Evolutionary conservation across 345 rosid genomes (phyloP), one percentile per base, ranked within the genome.

Genomic region (Populus pruinosa): DNA sequence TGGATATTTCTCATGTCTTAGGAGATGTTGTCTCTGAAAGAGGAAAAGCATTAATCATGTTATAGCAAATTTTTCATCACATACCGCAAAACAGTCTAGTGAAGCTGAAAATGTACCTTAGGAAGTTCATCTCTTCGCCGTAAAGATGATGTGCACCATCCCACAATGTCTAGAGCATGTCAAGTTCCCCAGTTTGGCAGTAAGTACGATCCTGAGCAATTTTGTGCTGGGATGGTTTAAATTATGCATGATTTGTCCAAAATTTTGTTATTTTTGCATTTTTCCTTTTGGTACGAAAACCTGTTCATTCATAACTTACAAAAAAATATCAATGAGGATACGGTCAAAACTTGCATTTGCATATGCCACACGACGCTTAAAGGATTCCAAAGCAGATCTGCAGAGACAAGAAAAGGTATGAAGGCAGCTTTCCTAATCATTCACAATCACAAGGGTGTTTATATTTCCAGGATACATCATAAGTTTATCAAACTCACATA

Each of bases 121-220:
- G 97, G 98, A 73, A 94, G 96, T 84, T 93, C 90, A 63, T 56
- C 77, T 65, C 59, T 78, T 63, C 69, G 91, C 59, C 97, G 78
- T 18, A 94, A 78, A 53, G 97, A 94, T n/a, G 98, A 88, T 73
- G 98, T 91, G 74, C 98, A 87, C 98, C 98, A 93, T 39, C 98
- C 98, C 7, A 93, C 98, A 65, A 94, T 80, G 75, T 86, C 97
- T 94, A 74, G 49, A 59, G 50, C 29, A 73, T 20, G 92, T 94
- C 73, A 93, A 89, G 98, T 83, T 81, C 63, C 81, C 65, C 86
- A 75, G 33, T 76, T 38, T 53, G 49, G 67, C 61, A 56, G 49
- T 39, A 25, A 43, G 31, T 62, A 59, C 13, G 14, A 47, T 47
- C 53, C 6, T 47, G 53, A 47, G 53, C 14, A 47, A 14, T 47